Conservation (phyloP, 2,329 filamentous ascomycete genomes). For the Rhynchosporium graminicola region DNA sequence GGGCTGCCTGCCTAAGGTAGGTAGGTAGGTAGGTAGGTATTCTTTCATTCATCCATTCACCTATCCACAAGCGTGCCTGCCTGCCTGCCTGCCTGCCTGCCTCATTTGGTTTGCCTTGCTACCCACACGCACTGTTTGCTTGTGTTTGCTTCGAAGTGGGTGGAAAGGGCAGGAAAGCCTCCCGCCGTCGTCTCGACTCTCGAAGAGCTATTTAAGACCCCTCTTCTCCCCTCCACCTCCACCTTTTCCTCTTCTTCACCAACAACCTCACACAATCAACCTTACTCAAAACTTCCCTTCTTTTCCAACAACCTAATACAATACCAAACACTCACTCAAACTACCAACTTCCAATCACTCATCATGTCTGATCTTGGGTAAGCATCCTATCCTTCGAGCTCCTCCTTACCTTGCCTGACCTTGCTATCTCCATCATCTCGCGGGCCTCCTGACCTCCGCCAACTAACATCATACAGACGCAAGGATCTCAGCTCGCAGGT, state of each 20-base stretch:
- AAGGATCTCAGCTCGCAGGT: conserved; percentile 52
- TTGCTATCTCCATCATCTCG: background rate
- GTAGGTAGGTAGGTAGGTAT: background rate
- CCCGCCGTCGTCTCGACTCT: conserved; percentile 2
- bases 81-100: conserved; percentile 2
- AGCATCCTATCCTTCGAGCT: conserved; percentile 23
- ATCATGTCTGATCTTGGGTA: conserved; percentile 51
- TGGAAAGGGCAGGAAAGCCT: conserved; percentile 8
- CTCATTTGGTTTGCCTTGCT: background rate
- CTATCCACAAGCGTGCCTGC: background rate
- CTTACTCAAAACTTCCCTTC: background rate
- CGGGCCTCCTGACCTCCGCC: too few species aligned
- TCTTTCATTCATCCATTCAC: too few species aligned
- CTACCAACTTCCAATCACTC: conserved; percentile 23
- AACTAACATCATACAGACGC: conserved; percentile 41
- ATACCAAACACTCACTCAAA: conserved; percentile 21
- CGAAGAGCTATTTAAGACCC: conserved; percentile 13
- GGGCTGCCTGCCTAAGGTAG: background rate
- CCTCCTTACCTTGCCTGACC: background rate
- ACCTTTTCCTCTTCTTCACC: background rate
- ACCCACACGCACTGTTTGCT: conserved; percentile 4
- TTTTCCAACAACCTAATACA: background rate
- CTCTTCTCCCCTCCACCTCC: background rate
- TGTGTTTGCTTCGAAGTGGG: background rate
- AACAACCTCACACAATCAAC: background rate